Evolutionary conservation across 352 stramenopile genomes (phyloP).

Genomic region (Phytophthora pluvialis): DNA sequence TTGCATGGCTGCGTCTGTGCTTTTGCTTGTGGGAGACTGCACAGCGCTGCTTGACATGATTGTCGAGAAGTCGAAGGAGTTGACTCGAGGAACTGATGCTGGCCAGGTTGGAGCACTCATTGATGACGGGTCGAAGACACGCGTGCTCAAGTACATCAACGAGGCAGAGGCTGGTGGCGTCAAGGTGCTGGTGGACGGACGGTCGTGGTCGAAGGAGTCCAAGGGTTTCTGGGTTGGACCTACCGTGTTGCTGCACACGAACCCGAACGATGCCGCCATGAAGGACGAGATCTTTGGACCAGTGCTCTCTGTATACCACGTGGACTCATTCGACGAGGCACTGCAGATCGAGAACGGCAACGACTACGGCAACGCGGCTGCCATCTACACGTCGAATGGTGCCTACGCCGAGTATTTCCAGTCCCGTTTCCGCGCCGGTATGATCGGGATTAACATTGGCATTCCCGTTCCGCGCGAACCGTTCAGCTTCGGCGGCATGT

Average conservation of each 20-base stretch:
- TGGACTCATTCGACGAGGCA: constrained; percentile 92
- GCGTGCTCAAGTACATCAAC: constrained; percentile 96
- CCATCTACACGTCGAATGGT: constrained; percentile 96
- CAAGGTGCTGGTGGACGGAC: constrained; percentile 93
- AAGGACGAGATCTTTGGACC: constrained; percentile 98
- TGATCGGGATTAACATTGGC: constrained; percentile 98
- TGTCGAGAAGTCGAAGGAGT: constrained; percentile 84
- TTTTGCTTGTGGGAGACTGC: constrained; percentile 91
- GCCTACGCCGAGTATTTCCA: constrained; percentile 95
- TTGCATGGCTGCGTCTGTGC: constrained; percentile 97
- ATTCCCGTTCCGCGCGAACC: constrained; percentile 95
- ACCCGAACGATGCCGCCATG: constrained; percentile 87
- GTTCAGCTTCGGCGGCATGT: constrained; percentile 97
- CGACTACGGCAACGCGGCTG: constrained; percentile 97
- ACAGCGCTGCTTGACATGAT: constrained; percentile 85
- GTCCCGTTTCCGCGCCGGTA: constrained; percentile 89
- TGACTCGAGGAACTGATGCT: constrained; percentile 89
- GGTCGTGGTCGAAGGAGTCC: constrained; percentile 67
- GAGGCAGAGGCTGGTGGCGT: constrained; percentile 85
- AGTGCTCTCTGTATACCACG: constrained; percentile 92
- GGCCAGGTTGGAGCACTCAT: constrained; percentile 97
- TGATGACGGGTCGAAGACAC: constrained; percentile 85
- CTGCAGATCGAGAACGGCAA: constrained; percentile 96
- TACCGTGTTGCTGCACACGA: constrained; percentile 94
- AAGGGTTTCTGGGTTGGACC: constrained; percentile 94